Conservation (phyloP, 768 basidiomycete species). For the Amanita jacksonii region DNA sequence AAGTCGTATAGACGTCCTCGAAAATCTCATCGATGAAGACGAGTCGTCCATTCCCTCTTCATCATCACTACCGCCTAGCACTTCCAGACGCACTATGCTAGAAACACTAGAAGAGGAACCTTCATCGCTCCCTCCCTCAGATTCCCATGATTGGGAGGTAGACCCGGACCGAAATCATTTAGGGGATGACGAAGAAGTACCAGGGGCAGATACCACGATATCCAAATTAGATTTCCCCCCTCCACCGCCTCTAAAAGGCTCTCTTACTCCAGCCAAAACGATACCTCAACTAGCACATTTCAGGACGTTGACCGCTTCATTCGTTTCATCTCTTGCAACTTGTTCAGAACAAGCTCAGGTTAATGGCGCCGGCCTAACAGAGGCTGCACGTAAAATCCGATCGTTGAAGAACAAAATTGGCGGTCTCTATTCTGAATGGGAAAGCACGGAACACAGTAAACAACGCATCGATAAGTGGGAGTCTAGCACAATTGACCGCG, state of each 20-base stretch:
- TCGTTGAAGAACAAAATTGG: conserved; percentile 77
- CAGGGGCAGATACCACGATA: conserved; percentile 36
- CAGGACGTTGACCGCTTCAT: conserved; percentile 63
- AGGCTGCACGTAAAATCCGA: conserved; percentile 80
- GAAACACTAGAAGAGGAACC: conserved; percentile 24
- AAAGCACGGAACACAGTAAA: conserved; percentile 76
- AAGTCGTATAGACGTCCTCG: conserved; percentile 56
- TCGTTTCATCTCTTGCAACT: conserved; percentile 63
- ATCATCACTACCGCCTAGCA: conserved; percentile 2
- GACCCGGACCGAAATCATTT: conserved; percentile 41
- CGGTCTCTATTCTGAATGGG: conserved; percentile 74
- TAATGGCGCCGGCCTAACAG: conserved; percentile 75
- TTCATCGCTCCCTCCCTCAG: conserved; percentile 17
- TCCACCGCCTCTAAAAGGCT: conserved; percentile 37
- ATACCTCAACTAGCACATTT: conserved; percentile 62
- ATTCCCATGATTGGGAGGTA: conserved; percentile 49
- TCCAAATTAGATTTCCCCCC: conserved; percentile 33
- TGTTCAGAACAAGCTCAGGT: conserved; percentile 87
- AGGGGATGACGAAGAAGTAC: conserved; percentile 37
- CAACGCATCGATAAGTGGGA: conserved; percentile 77
- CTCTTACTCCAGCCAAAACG: conserved; percentile 47
- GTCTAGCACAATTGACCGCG: conserved; percentile 41
- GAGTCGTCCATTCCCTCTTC: conserved; percentile 24
- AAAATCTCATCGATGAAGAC: conserved; percentile 33
- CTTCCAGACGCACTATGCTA: conserved; percentile 6